Base-by-base conservation (phyloP, 305 asterid species). In the Fraxinus sp. region DNA sequence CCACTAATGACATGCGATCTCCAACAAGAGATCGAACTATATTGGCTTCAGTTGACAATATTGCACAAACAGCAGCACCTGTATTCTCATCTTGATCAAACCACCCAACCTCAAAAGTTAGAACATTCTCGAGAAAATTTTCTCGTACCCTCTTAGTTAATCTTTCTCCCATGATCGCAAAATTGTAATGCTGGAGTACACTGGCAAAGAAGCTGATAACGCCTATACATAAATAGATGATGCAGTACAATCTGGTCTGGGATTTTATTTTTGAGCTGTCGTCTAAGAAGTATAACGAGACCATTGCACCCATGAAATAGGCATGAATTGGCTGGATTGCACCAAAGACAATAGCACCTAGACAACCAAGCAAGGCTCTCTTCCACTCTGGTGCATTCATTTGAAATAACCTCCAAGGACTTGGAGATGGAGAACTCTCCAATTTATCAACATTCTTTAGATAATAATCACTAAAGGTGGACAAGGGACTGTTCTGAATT, bases 321-420 rank as follows among this genome's bases (percentile, higher is more conserved):
- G 94, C 80, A 16, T 85, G 85, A 36, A 86, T 79, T 0, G 94
- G 91, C 64, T 80, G 89, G 44, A 89, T 79, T 0, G 89, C 87
- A 24, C 97, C 97, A 2, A 89, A 89, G 1, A 79, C 76, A 20
- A 85, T 41, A 13, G 97, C 90, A 33, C 97, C 95, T 10, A 87
- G 8, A 68, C 88, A 88, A 9, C 95, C 97, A 44, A 93, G 86
- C 68, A 89, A 41, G 16, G 91, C 86, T n/a, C 86, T 83, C 26
- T 88, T 90, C 97, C 97, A 93, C 76, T 93, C 94, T 0, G 94
- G 93, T 16, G 83, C 85, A 57, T 90, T 91, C 89, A 93, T 83
- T 78, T 86, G 82, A 20, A 93, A 68, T 77, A 89, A 74, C 36
- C 82, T 70, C 87, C 81, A 68, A 77, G 88, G 89, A 39, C 44